phyloP scores from a whole-genome alignment of 768 basidiomycete species.

The Phaeotremella fagi region DNA sequence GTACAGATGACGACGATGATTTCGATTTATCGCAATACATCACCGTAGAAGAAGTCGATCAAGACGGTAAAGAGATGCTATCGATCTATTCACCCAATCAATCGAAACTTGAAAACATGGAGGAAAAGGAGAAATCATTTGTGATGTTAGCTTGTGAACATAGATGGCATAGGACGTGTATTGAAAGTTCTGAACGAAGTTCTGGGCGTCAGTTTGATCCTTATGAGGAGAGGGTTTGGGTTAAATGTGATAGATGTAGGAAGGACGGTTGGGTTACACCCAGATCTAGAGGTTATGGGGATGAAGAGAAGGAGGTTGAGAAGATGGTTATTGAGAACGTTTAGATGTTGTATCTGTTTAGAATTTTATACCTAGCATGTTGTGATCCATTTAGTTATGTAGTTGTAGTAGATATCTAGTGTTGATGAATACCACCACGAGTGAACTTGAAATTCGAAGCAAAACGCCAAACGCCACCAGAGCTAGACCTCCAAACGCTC shows the following conservation, averaged over 20 bases:
- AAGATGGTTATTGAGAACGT: neutral
- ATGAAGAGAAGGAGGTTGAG: constrained; percentile 22
- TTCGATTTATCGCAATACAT: neutral
- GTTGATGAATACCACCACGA: too few species aligned
- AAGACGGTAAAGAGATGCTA: constrained; percentile 34
- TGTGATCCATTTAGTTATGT: too few species aligned
- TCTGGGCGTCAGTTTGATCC: constrained; percentile 14
- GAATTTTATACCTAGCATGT: too few species aligned
- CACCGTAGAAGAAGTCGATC: neutral
- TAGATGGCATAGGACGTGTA: constrained; percentile 28
- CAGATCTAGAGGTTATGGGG: constrained; percentile 20
- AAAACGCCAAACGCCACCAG: too few species aligned
- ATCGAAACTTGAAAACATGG: constrained; percentile 1
- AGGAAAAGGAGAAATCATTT: neutral
- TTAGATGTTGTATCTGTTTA: too few species aligned
- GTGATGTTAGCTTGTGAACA: constrained; percentile 14
- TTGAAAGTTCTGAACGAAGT: constrained; percentile 16
- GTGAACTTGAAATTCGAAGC: too few species aligned
- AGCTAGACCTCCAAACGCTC: too few species aligned
- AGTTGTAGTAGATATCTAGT: too few species aligned
- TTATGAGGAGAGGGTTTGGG: constrained; percentile 16
- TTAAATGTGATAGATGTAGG: constrained; percentile 30
- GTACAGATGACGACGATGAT: constrained; percentile 7
- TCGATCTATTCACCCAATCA: constrained; percentile 72
- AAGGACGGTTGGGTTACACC: constrained; percentile 36